phyloP scores from a whole-genome alignment of 257 asterid species.

The Solanum peruvianum region DNA sequence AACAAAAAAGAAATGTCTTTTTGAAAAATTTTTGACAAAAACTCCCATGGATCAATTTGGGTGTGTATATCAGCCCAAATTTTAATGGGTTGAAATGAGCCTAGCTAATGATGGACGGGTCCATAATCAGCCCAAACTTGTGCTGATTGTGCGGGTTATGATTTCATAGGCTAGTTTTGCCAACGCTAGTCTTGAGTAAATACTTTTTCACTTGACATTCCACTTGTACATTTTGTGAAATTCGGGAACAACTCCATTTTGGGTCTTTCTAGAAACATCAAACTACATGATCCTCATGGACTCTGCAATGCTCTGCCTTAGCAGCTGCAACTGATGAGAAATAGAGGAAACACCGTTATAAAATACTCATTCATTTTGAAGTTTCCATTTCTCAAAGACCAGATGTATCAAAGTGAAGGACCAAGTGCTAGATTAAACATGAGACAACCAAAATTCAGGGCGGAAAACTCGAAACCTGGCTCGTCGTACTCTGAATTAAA shows the following conservation, averaged over 20 bases:
- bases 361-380: background rate
- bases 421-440: background rate
- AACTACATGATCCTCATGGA: background rate
- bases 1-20: too few relatives aligned
- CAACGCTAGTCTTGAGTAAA: background rate
- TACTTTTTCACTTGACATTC: background rate
- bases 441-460: background rate
- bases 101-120: too few relatives aligned
- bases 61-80: too few relatives aligned
- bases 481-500: background rate
- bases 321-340: background rate
- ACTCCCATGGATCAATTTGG: too few relatives aligned
- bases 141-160: too few relatives aligned
- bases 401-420: background rate
- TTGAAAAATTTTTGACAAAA: too few relatives aligned
- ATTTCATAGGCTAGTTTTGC: background rate
- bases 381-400: background rate
- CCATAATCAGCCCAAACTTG: too few relatives aligned
- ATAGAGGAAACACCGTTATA: background rate
- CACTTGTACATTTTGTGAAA: background rate
- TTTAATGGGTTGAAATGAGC: too few relatives aligned
- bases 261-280: background rate
- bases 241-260: background rate
- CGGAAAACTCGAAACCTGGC: background rate
- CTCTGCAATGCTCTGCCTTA: background rate